Evolutionary conservation across 805 yeast species (phyloP).

Genomic region (Candida wancherniae): DNA sequence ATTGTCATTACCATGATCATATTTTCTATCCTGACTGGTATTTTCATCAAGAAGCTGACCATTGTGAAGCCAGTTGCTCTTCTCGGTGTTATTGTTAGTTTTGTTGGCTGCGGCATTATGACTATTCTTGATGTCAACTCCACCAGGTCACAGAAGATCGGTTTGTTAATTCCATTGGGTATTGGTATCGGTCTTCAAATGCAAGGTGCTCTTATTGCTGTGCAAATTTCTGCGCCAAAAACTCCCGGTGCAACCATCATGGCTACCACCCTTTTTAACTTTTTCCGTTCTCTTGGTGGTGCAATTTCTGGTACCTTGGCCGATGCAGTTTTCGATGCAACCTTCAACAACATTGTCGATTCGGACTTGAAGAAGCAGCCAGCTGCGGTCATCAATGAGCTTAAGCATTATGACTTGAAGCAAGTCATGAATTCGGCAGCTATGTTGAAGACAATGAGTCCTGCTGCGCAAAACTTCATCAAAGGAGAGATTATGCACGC

Average conservation of each 20-base stretch:
- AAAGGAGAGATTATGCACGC: conserved; percentile 30
- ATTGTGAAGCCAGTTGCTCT: conserved; percentile 39
- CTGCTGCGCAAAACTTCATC: conserved; percentile 21
- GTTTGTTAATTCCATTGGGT: conserved; percentile 45
- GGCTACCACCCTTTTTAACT: conserved; percentile 43
- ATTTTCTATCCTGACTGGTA: conserved; percentile 35
- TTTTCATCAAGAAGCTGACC: conserved; percentile 33
- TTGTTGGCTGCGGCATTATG: conserved; percentile 44
- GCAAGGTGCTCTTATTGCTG: conserved; percentile 41
- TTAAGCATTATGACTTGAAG: conserved; percentile 14
- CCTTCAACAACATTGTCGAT: conserved; percentile 15
- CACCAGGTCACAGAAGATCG: conserved; percentile 32
- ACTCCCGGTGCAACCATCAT: conserved; percentile 45
- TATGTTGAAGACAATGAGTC: conserved; percentile 13
- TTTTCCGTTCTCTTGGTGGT: conserved; percentile 43
- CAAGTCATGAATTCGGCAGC: conserved; percentile 15
- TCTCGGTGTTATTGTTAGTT: conserved; percentile 29
- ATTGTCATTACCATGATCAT: conserved; percentile 35
- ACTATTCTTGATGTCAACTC: conserved; percentile 39
- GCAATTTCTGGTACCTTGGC: conserved; percentile 41
- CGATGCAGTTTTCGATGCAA: conserved; percentile 35
- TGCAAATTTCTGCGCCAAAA: conserved; percentile 50
- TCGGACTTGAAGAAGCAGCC: conserved; percentile 10
- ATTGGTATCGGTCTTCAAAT: conserved; percentile 43
- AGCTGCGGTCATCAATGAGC: conserved; percentile 17